Percentiles rank a stretch among this genome's conserved stretches.
These are phyloP conservation scores for Alternaria metachromatica DNA, from an alignment of 2,329 filamentous ascomycete genomes.

Conservation along the genomic window DNA sequence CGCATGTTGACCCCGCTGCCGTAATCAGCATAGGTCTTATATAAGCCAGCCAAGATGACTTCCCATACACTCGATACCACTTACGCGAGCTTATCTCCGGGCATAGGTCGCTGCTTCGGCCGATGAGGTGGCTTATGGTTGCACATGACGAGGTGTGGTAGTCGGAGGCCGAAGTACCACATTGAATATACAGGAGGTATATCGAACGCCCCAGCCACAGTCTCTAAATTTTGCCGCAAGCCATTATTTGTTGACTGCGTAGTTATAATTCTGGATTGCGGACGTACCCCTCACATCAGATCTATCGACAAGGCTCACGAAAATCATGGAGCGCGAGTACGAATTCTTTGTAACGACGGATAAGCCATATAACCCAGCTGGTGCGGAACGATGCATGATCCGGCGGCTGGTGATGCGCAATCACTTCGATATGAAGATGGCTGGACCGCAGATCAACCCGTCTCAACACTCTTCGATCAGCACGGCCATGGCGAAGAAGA, in stretches of 20 bases:
- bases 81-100: background rate
- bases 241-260: too few relatives aligned
- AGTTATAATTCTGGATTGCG: too few relatives aligned
- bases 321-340: slow-evolving; percentile 26
- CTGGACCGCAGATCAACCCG: slow-evolving; percentile 3
- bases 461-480: slow-evolving; percentile 28
- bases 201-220: background rate
- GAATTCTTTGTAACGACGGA: slow-evolving; percentile 38
- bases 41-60: slow-evolving; percentile 6
- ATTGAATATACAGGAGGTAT: background rate
- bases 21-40: slow-evolving; percentile 14
- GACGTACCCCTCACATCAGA: background rate
- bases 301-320: too few relatives aligned
- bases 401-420: slow-evolving; percentile 38
- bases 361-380: slow-evolving; percentile 29
- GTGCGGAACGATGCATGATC: slow-evolving; percentile 27
- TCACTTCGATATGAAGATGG: slow-evolving; percentile 30
- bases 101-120: background rate
- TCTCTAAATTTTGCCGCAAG: background rate
- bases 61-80: background rate
- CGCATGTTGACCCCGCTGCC: slow-evolving; percentile 11
- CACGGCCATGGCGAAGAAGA: slow-evolving; percentile 27
- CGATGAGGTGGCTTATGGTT: background rate
- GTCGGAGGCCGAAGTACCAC: background rate
- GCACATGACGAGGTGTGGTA: background rate